Base-by-base conservation (phyloP, 768 basidiomycete species). In the Piloderma croceum region DNA sequence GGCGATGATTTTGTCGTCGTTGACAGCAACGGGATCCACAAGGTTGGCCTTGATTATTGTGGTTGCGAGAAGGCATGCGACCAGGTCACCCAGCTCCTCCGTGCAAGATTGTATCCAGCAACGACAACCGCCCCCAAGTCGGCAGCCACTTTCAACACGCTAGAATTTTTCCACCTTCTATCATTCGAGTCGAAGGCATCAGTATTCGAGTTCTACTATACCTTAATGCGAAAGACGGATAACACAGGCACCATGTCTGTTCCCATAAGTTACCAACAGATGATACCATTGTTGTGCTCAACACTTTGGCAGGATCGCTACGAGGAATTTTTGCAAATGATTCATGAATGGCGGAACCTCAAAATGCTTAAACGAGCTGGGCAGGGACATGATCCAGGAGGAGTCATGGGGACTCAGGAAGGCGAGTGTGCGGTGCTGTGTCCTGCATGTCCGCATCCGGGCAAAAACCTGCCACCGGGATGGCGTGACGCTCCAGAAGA, bases 1-100 rank as follows among this genome's bases (percentile, higher is more conserved):
- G 34, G 17, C 6, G 24, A 53, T 19, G 46, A 57, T 20, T 63
- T 67, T 39, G 21, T 51, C 0, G 43, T 67, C 6, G 46, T 65
- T 9, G 42, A 57, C 19, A 32, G 29, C 4, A 55, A 58, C 41
- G 52, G 55, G 0, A 44, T 67, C 20, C 63, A 64, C 31, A 35
- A 38, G 5, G 52, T 66, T 11, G 40, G 40, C 0, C n/a, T 66
- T 11, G 48, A 56, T 21, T 66, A 58, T 35, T 68, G 65, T 41
- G 52, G 48, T 0, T 68, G 64, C 6, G 24, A 43, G 20, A 24
- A 18, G 3, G 36, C 43, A 6, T 31, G 36, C 12, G 33, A 15
- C 4, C 41, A 49, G 17, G 34, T 43, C 10, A 44, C 43, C 7
- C 65, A 70, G 39, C 54, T 69, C 1, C 57, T 71, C 1, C 49